These are phyloP conservation scores for Russula sp. DNA, from an alignment of 768 basidiomycete genomes.

Conservation along the genomic window DNA sequence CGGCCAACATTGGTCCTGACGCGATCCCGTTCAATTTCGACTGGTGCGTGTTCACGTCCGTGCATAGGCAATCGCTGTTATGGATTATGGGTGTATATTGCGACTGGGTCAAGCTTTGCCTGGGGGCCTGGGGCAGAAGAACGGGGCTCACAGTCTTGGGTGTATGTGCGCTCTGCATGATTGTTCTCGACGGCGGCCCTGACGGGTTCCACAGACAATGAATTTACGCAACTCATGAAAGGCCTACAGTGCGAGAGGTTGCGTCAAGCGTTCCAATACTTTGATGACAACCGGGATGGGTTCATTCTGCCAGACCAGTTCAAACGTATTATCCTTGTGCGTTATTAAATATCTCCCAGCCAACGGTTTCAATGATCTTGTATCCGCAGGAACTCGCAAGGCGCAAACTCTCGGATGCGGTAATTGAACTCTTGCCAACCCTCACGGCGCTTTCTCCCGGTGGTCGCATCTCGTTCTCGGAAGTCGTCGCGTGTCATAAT, in stretches of 20 bases:
- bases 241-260: slow-evolving; percentile 96
- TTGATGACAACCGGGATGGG: slow-evolving; percentile 87
- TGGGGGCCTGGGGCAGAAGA: slow-evolving; percentile 92
- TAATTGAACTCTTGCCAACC: slow-evolving; percentile 89
- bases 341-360: slow-evolving; percentile 27
- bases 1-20: slow-evolving; percentile 67
- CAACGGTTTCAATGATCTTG: slow-evolving; percentile 5
- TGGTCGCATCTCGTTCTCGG: slow-evolving; percentile 89
- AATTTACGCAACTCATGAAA: slow-evolving; percentile 99
- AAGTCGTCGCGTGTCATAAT: slow-evolving; percentile 91
- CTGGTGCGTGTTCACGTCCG: slow-evolving; percentile 45
- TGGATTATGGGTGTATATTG: slow-evolving; percentile 33
- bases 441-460: slow-evolving; percentile 88
- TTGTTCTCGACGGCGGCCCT: slow-evolving; percentile 14
- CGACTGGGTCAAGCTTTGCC: slow-evolving; percentile 94
- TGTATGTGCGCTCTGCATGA: slow-evolving; percentile 47
- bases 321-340: slow-evolving; percentile 87
- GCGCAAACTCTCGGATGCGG: slow-evolving; percentile 92
- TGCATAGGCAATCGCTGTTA: neutral
- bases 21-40: slow-evolving; percentile 94
- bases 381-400: slow-evolving; percentile 79
- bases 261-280: slow-evolving; percentile 89
- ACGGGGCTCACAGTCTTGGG: slow-evolving; percentile 85
- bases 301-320: slow-evolving; percentile 93
- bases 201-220: slow-evolving; percentile 55